A percentile compares a stretch with the other conserved stretches of the same genome.
phyloP scores from a whole-genome alignment of 208 protist genomes.

The Acanthamoeba sp. region DNA sequence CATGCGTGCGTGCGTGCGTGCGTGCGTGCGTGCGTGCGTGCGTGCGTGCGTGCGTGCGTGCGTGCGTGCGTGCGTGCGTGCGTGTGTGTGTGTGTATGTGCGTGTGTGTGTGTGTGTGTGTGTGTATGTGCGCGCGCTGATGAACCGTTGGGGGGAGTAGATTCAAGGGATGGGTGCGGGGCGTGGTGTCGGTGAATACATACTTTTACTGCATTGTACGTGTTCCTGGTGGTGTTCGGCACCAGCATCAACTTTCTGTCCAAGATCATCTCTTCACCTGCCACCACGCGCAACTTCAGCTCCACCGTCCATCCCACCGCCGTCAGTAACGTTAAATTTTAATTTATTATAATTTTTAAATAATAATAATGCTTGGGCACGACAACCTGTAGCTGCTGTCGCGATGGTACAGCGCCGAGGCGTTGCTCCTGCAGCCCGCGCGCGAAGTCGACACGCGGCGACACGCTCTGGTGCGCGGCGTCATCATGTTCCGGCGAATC shows the following conservation, averaged over 20 bases:
- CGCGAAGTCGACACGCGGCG: not conserved
- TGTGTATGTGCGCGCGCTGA: not conserved
- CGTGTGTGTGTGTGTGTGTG: no score
- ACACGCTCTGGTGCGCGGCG: not conserved
- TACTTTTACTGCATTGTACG: slow-evolving; percentile 68
- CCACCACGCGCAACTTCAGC: slow-evolving; percentile 56
- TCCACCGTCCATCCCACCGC: slow-evolving; percentile 1
- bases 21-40: no score
- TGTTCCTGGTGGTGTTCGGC: slow-evolving; percentile 73
- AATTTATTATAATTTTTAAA: not conserved
- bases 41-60: no score
- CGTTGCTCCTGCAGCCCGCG: not conserved
- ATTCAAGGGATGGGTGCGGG: slow-evolving; percentile 45
- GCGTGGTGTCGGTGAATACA: slow-evolving; percentile 1
- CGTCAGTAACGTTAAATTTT: not conserved
- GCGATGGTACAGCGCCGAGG: slow-evolving; percentile 64
- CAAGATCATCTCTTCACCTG: slow-evolving; percentile 67
- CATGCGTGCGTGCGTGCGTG: not conserved
- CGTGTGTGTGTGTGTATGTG: no score
- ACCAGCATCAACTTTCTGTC: slow-evolving; percentile 74
- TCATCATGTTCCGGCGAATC: no score
- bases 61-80: no score
- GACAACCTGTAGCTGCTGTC: slow-evolving; percentile 16
- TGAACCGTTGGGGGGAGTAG: not conserved
- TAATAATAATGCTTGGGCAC: not conserved